Base-by-base conservation (phyloP, 257 asterid species). In the Thymus quinquecostatus region DNA sequence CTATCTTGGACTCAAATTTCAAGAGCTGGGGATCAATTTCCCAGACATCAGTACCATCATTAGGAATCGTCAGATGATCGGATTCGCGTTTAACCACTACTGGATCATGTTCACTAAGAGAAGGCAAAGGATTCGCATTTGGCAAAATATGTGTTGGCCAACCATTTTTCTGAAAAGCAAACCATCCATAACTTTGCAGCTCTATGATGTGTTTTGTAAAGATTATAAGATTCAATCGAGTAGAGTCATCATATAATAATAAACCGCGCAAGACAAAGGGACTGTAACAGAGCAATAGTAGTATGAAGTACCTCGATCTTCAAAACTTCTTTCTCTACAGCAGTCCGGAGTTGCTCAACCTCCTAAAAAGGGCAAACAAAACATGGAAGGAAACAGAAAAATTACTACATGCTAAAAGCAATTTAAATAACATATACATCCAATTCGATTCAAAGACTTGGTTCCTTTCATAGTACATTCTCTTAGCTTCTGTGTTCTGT, bases 1-100 rank as follows among this genome's bases (percentile, higher is more conserved):
- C 92, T 49, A 87, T 68, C 77, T 87, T 85, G 80, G 82, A 68
- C 75, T 83, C 92, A 64, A 85, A 82, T 71, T 82, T 78, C 82
- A 87, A 68, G 66, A 56, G 76, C 13, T 79, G 79, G 58, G 92
- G 87, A 77, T 87, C 86, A 53, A 87, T 87, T 81, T 87, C 92
- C 92, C 92, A 87, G 69, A 85, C 92, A 78, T 87, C 92, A 76
- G 88, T 84, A 47, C 89, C 92, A 78, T 87, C 92, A 71, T 44
- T 79, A 66, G 90, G 92, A 68, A 87, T 87, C 49, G 61, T 69
- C 82, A 87, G 73, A 81, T 81, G 88, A 73, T 79, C 76, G 14
- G 80, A 57, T 80, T 84, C 90, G 40, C 72, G 2, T 81, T 81
- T 84, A 64, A 77, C 64, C 65, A 67, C 76, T 6, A 76, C 13